Evolutionary conservation across 2,329 filamentous ascomycete genomes (phyloP), one percentile per base, ranked within the genome.

Genomic region (Cladophialophora exuberans): DNA sequence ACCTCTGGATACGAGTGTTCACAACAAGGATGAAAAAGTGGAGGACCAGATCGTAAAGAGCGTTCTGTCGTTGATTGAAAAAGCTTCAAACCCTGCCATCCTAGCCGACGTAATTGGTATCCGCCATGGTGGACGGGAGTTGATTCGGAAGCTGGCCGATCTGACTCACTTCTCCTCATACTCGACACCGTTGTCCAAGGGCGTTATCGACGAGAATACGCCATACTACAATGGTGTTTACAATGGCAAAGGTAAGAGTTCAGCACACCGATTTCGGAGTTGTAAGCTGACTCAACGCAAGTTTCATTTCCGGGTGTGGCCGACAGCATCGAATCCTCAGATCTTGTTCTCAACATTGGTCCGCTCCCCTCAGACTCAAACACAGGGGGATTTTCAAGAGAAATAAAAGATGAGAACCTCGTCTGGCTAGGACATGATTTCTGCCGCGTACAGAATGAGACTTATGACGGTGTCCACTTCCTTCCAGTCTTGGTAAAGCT

Each of bases 31-130:
- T 35, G 36, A 20, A 41, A 45, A 54, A 17, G 47, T 26, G 1
- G 88, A 95, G 7, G 83, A 89, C 31, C 84, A 90, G 13, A 63
- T 80, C 6, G 39, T 80, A 3, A 66, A 69, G 1, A 72, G 69
- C n/a, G 70, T 83, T 15, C 45, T 58, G n/a, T 53, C 47, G 3
- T 35, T 56, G 26, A 43, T 61, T n/a, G 52, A 52, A 20, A 52
- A 55, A 25, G 58, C 58, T 18, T 50, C 47, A 9, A 45, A 51
- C 11, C 58, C 58, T 11, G 30, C 41, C n/a, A 58, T 58, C 9
- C 31, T 61, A 38, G 58, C 52, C 3, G 58, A 61, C 35, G 48
- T 61, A 7, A 47, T 61, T 17, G 33, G 51, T 10, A 26, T 56
- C 10, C 52, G 58, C 7, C 55, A 61, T 36, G 58, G 58, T 3